Evolutionary conservation across 495 filamentous ascomycete species (phyloP).

Genomic region (Pseudevernia furfuracea): DNA sequence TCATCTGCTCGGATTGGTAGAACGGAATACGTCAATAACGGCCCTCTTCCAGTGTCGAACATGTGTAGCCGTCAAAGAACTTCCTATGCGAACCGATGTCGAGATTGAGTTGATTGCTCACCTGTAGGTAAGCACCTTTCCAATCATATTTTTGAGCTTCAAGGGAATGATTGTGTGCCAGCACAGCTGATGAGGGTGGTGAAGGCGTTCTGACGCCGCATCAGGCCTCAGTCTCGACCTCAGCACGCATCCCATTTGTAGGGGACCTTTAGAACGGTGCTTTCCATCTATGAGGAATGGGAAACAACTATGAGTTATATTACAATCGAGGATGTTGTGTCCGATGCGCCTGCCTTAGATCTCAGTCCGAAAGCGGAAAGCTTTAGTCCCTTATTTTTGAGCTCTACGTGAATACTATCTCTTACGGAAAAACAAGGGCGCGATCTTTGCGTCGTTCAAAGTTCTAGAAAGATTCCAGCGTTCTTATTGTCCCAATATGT

Average conservation of each 20-base stretch:
- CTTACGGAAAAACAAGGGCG: neutral
- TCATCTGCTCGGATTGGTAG: neutral
- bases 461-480: neutral
- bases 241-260: slow-evolving; percentile 21
- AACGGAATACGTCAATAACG: neutral
- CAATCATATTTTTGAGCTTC: neutral
- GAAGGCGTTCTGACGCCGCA: slow-evolving; percentile 3
- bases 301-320: neutral
- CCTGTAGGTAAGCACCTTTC: slow-evolving; percentile 30
- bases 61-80: slow-evolving; percentile 59
- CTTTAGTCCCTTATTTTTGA: neutral
- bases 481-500: neutral
- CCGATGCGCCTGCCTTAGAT: neutral
- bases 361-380: neutral
- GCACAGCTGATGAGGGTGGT: slow-evolving; percentile 17
- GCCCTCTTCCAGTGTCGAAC: slow-evolving; percentile 39
- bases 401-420: neutral
- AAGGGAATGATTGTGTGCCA: slow-evolving; percentile 15
- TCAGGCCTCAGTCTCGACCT: slow-evolving; percentile 11
- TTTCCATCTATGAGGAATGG: neutral
- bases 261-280: slow-evolving; percentile 18
- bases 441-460: neutral
- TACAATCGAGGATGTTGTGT: neutral
- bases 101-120: slow-evolving; percentile 64
- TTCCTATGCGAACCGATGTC: slow-evolving; percentile 59